A percentile compares a stretch with the other conserved stretches of the same genome.
Conservation (phyloP, 23 red algal species). For the Gracilaria domingensis region DNA sequence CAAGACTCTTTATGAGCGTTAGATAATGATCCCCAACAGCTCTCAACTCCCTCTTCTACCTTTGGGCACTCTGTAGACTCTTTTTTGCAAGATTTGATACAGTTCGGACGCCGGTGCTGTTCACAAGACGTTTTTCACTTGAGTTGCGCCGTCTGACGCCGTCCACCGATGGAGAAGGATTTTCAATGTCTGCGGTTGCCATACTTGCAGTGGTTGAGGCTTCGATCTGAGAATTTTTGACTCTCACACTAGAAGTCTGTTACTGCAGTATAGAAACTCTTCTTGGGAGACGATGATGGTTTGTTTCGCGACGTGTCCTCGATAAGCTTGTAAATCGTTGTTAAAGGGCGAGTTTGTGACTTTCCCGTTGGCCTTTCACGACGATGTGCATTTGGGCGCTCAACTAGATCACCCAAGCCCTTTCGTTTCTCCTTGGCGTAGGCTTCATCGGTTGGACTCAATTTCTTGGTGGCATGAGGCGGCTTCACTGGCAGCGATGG, state of each 20-base stretch:
- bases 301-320: neutral
- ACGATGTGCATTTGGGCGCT: slow-evolving; percentile 4
- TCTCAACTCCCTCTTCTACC: neutral
- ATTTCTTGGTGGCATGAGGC: neutral
- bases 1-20: neutral
- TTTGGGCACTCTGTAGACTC: neutral
- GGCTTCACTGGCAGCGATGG: neutral
- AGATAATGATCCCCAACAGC: neutral
- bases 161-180: neutral
- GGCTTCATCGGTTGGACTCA: neutral
- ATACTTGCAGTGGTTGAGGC: neutral
- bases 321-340: neutral
- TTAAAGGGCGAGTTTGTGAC: neutral
- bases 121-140: no score
- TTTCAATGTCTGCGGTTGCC: neutral
- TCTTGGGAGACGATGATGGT: neutral
- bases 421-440: neutral
- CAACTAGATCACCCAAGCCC: neutral
- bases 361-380: neutral
- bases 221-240: neutral
- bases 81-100: neutral
- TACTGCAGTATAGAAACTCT: neutral
- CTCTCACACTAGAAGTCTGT: neutral
- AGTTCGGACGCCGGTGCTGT: neutral
- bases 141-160: neutral